Conservation (phyloP, 129 eudicot species). For the Lactuca saligna region DNA sequence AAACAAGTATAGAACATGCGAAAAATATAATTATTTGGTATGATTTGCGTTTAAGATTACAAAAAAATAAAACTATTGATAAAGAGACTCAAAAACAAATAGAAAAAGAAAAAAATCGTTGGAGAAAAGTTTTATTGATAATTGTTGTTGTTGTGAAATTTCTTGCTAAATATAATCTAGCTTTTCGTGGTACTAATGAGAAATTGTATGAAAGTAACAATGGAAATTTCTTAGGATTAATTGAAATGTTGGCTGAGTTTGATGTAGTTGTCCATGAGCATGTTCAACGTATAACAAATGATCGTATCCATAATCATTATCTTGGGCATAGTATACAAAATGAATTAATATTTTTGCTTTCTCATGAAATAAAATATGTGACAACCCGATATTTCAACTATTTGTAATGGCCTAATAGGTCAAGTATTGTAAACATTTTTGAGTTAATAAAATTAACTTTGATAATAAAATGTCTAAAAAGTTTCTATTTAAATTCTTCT, state of each 20-base stretch:
- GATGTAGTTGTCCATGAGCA: not conserved
- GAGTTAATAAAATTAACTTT: too few species aligned
- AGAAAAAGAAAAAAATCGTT: not conserved
- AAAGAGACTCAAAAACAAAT: conserved; percentile 1
- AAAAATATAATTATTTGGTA: conserved; percentile 16
- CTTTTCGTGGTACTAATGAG: conserved; percentile 18
- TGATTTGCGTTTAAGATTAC: conserved; percentile 6
- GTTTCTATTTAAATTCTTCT: too few species aligned
- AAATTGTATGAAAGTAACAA: conserved; percentile 5
- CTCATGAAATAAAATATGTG: not conserved
- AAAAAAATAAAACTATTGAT: conserved; percentile 17
- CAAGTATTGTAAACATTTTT: too few species aligned
- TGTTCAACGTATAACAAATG: conserved; percentile 10
- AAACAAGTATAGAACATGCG: not conserved
- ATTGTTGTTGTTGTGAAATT: conserved; percentile 14
- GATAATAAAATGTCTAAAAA: too few species aligned
- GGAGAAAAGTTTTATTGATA: conserved; percentile 7
- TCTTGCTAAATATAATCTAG: conserved; percentile 17
- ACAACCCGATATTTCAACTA: too few species aligned
- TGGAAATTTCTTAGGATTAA: not conserved
- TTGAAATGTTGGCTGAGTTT: conserved; percentile 10
- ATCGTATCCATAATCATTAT: conserved; percentile 6
- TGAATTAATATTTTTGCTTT: conserved; percentile 19
- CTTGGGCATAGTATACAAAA: not conserved
- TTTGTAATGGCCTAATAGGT: too few species aligned